These are phyloP conservation scores for Magnaporthiopsis incrustans DNA, from an alignment of 2,329 filamentous ascomycete genomes.

Conservation along the genomic window DNA sequence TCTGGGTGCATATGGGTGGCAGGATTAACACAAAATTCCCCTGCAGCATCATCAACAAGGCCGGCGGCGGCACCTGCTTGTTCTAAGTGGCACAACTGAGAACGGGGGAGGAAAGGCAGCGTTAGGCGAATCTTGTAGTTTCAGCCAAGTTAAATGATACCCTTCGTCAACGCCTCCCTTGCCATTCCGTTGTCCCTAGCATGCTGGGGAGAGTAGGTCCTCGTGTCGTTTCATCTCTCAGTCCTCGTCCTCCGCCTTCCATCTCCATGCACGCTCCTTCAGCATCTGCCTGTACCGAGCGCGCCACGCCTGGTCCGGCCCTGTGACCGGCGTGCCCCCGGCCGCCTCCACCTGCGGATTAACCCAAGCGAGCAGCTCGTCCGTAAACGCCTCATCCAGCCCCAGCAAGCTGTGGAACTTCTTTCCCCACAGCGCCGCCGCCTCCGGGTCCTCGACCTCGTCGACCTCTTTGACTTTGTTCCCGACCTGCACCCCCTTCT, in stretches of 20 bases:
- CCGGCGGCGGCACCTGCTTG: too few species aligned
- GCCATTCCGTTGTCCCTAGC: too few species aligned
- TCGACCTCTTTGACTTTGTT: not conserved
- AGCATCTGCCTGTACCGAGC: not conserved
- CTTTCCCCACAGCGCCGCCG: not conserved
- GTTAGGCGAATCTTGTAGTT: too few species aligned
- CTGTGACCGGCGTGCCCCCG: not conserved
- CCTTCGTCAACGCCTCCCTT: too few species aligned
- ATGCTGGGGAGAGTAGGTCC: too few species aligned
- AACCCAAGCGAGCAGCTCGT: constrained; percentile 1
- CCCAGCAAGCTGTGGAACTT: constrained; percentile 5
- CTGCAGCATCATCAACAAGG: too few species aligned
- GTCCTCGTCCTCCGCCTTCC: not conserved
- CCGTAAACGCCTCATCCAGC: not conserved
- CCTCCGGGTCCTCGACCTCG: not conserved
- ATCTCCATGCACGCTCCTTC: not conserved
- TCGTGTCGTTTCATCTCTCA: not conserved
- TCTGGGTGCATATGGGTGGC: too few species aligned
- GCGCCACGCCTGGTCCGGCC: not conserved
- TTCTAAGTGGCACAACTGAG: too few species aligned
- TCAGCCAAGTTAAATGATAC: too few species aligned
- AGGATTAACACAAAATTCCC: too few species aligned
- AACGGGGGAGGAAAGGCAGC: too few species aligned
- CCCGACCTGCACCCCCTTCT: not conserved
- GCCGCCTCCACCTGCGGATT: constrained; percentile 16